Base-by-base conservation (phyloP, 2,329 filamentous ascomycete genomes). In the Apiospora saccharicola region DNA sequence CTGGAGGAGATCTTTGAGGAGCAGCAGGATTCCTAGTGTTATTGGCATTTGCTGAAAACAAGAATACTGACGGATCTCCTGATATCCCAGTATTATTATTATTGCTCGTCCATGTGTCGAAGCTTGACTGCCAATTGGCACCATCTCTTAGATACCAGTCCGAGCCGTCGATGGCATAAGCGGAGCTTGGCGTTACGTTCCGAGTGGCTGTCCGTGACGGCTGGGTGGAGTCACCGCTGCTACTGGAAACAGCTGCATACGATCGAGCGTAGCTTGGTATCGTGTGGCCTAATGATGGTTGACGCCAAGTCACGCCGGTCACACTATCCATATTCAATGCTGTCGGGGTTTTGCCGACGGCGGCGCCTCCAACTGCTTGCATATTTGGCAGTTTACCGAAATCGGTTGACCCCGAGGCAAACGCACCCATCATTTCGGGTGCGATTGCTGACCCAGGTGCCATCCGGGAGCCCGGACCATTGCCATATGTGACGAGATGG, bases 91-190 rank as follows among this genome's bases (percentile, higher is more conserved):
- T 70, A 22, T 75, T 67, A n/a, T 75, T 67, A 19, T 73, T 72
- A 64, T 75, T 72, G 26, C 73, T 78, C 46, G 84, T 85, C 88
- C 88, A 90, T 3, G 83, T 80, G 71, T 89, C 85, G 76, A 90
- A 90, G 73, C 88, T 86, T 71, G 89, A 87, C 72, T 90, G 87
- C 87, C 88, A 90, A 73, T 84, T 87, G 37, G 86, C 87, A 24
- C 88, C 85, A 73, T 90, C 89, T 70, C 85, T 89, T 26, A 90
- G 79, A 75, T 89, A 88, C 87, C 87, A 90, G 51, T 90, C 87
- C 73, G 88, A 85, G 12, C 85, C 85, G 73, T 89, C 88, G 64
- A 90, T 80, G 7, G 81, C 80, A 64, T 83, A 84, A 8, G 76
- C 72, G 4, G 82, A 80, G 19, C 73, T 82, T 8, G 80, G 78